These are phyloP conservation scores for Diaporthe ilicicola DNA, from an alignment of 2,329 filamentous ascomycete genomes.

Conservation along the genomic window DNA sequence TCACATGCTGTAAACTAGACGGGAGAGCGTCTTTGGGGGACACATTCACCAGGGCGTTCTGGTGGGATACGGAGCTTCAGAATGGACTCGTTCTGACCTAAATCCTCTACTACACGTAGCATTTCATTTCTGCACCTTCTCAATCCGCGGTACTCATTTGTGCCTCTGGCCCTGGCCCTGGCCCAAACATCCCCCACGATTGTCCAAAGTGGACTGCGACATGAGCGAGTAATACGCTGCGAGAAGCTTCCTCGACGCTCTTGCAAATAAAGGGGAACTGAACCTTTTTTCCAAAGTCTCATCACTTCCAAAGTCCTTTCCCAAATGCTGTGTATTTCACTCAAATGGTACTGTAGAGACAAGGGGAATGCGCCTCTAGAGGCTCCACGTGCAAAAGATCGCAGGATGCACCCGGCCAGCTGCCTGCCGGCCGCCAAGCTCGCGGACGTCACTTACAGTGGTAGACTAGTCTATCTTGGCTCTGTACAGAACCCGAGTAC, in stretches of 20 bases:
- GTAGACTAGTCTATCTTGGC: not conserved
- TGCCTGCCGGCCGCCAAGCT: conserved; percentile 28
- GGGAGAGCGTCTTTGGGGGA: conserved; percentile 36
- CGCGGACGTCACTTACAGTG: not conserved
- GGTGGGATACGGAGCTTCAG: conserved; percentile 37
- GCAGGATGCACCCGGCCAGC: not conserved
- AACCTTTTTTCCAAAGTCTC: not conserved
- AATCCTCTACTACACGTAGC: not conserved
- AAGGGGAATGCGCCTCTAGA: not conserved
- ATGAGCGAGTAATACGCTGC: not conserved
- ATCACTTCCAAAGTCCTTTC: not conserved
- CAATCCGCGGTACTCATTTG: not conserved
- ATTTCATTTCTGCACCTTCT: not conserved
- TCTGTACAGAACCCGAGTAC: not conserved
- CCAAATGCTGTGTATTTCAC: not conserved
- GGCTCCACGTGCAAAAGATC: not conserved
- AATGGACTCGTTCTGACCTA: conserved; percentile 32
- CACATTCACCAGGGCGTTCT: conserved; percentile 41
- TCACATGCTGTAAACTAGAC: conserved; percentile 22
- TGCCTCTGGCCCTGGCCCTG: not conserved
- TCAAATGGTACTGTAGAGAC: not conserved
- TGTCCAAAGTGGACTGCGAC: not conserved
- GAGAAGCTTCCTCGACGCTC: not conserved
- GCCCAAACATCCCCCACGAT: not conserved
- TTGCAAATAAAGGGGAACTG: not conserved